Conservation (phyloP, 2,329 filamentous ascomycete species). For the Colletotrichum spinosum region DNA sequence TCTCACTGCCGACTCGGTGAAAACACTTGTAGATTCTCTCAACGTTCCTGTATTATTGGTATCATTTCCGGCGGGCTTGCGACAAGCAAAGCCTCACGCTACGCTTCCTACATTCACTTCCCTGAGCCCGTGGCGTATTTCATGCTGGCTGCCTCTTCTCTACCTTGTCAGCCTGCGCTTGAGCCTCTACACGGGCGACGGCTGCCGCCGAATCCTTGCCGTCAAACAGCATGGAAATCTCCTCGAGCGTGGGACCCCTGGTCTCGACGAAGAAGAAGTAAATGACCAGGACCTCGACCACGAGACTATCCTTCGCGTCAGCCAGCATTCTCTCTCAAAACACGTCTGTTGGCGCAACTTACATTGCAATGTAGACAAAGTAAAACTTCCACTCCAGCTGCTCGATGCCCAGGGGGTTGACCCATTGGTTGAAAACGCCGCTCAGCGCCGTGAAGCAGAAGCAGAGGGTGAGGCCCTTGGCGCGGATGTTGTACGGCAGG, state of each 20-base stretch:
- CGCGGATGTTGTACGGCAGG: slow-evolving; percentile 28
- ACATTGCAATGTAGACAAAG: slow-evolving; percentile 53
- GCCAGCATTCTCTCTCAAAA: no score
- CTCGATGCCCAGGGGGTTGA: slow-evolving; percentile 57
- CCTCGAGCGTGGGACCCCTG: slow-evolving; percentile 64
- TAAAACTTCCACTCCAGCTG: slow-evolving; percentile 56
- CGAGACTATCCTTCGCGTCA: slow-evolving; percentile 36
- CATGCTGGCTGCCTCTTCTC: slow-evolving; percentile 21
- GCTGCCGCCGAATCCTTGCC: slow-evolving; percentile 27
- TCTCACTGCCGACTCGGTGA: no score
- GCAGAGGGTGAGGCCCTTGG: slow-evolving; percentile 38
- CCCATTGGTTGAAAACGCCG: slow-evolving; percentile 52
- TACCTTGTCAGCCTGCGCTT: slow-evolving; percentile 11
- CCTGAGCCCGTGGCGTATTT: neutral
- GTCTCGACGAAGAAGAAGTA: slow-evolving; percentile 60
- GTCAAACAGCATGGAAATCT: slow-evolving; percentile 44
- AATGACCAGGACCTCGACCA: slow-evolving; percentile 50
- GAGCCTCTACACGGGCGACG: slow-evolving; percentile 23
- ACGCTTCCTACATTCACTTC: no score
- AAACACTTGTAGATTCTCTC: no score
- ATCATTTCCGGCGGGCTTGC: no score
- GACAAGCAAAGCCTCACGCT: neutral
- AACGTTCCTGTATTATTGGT: no score
- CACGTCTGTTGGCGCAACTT: neutral
- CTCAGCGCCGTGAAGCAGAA: slow-evolving; percentile 38